phyloP scores from a whole-genome alignment of 192 early-diverging fungal species.

The Entrophospora sp. region DNA sequence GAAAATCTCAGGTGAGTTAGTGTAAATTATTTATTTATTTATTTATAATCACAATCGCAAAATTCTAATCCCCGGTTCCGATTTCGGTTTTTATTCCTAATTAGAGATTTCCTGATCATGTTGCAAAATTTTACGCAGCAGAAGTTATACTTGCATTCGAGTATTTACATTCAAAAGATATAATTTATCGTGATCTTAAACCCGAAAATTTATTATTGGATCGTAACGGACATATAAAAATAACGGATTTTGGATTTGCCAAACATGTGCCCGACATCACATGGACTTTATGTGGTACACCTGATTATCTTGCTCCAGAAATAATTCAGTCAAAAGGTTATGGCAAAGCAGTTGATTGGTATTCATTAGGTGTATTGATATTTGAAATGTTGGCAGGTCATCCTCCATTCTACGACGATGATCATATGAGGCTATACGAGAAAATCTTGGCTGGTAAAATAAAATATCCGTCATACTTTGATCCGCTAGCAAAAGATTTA shows the following conservation, averaged over 20 bases:
- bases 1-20: slow-evolving; percentile 64
- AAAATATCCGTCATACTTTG: slow-evolving; percentile 81
- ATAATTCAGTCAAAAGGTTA: slow-evolving; percentile 92
- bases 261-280: slow-evolving; percentile 74
- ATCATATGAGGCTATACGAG: slow-evolving; percentile 87
- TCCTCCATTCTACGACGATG: slow-evolving; percentile 94
- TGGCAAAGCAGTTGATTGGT: slow-evolving; percentile 93
- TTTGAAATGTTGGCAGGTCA: slow-evolving; percentile 95
- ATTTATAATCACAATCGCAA: not conserved
- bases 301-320: slow-evolving; percentile 80
- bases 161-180: slow-evolving; percentile 75
- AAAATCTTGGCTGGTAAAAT: slow-evolving; percentile 82
- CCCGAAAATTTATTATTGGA: slow-evolving; percentile 81
- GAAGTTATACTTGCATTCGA: slow-evolving; percentile 85
- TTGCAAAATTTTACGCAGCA: slow-evolving; percentile 83
- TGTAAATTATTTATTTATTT: slow-evolving; percentile 2
- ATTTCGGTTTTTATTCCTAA: not conserved
- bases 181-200: slow-evolving; percentile 89
- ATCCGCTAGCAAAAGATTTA: slow-evolving; percentile 73
- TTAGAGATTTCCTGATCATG: slow-evolving; percentile 77
- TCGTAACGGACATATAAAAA: slow-evolving; percentile 69
- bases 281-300: slow-evolving; percentile 79
- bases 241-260: slow-evolving; percentile 85
- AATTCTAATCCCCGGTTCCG: not conserved
- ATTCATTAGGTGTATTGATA: slow-evolving; percentile 85